phyloP scores from a whole-genome alignment of 352 stramenopile species.

The Salisapilia sapeloensis region DNA sequence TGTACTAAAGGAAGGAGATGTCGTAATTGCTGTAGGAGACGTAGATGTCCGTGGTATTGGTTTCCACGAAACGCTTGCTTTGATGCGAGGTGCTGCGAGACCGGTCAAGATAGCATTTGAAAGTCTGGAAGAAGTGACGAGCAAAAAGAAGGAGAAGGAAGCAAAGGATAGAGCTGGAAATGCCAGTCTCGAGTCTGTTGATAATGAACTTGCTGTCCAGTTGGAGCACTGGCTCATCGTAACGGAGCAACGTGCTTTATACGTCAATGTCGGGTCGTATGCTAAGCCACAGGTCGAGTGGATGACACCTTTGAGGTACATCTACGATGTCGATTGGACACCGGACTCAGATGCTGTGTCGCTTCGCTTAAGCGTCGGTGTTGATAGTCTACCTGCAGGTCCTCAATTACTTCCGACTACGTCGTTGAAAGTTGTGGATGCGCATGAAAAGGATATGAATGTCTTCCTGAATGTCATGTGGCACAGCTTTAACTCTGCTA shows the following conservation, averaged over 20 bases:
- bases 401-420: constrained; percentile 43
- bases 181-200: not conserved
- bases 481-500: constrained; percentile 68
- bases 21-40: constrained; percentile 47
- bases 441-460: constrained; percentile 74
- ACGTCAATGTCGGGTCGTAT: constrained; percentile 71
- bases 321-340: constrained; percentile 68
- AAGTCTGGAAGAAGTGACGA: constrained; percentile 34
- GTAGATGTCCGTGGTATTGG: constrained; percentile 73
- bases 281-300: constrained; percentile 69
- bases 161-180: constrained; percentile 2
- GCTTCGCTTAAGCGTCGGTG: constrained; percentile 68
- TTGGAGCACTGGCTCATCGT: constrained; percentile 78
- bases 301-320: constrained; percentile 79
- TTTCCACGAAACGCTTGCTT: constrained; percentile 67
- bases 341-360: constrained; percentile 28
- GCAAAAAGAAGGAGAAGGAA: not conserved
- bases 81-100: constrained; percentile 52
- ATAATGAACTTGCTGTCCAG: constrained; percentile 34
- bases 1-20: constrained; percentile 65
- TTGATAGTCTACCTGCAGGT: constrained; percentile 71
- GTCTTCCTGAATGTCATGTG: constrained; percentile 81
- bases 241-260: constrained; percentile 69
- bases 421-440: constrained; percentile 50
- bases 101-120: constrained; percentile 71